Percentiles rank a stretch among this genome's conserved stretches.
These are phyloP conservation scores for Alternaria infectoria DNA, from an alignment of 2,329 filamentous ascomycete genomes.

Conservation along the genomic window DNA sequence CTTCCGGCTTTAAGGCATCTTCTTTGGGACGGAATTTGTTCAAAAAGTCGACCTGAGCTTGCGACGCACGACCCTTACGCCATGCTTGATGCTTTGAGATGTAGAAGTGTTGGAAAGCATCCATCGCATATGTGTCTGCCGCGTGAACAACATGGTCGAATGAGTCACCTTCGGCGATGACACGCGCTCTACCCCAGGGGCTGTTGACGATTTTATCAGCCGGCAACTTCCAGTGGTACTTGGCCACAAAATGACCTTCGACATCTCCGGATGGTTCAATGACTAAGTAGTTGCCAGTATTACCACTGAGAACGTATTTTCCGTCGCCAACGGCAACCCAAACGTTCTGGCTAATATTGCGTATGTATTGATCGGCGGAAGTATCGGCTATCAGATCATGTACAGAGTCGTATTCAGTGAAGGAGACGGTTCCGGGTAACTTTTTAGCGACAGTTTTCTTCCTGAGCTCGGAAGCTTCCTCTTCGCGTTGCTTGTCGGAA, in stretches of 20 bases:
- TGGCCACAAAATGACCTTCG: constrained; percentile 48
- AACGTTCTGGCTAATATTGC: constrained; percentile 73
- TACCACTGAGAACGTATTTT: constrained; percentile 73
- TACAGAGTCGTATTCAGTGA: constrained; percentile 92
- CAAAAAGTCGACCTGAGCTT: constrained; percentile 69
- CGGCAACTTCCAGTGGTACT: constrained; percentile 52
- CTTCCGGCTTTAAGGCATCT: constrained; percentile 60
- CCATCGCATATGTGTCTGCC: constrained; percentile 78
- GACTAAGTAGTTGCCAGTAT: constrained; percentile 65
- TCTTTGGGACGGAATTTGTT: constrained; percentile 67
- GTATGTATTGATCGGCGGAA: constrained; percentile 78
- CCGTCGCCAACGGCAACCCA: constrained; percentile 82
- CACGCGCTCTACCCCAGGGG: constrained; percentile 72
- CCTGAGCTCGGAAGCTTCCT: constrained; percentile 74
- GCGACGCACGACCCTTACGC: constrained; percentile 69
- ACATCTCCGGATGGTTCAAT: constrained; percentile 56
- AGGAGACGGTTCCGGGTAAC: constrained; percentile 65
- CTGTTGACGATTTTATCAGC: constrained; percentile 45
- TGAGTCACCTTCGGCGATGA: constrained; percentile 68
- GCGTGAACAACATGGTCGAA: constrained; percentile 81
- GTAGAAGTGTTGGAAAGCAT: constrained; percentile 69
- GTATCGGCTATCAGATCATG: constrained; percentile 87
- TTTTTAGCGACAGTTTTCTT: constrained; percentile 24
- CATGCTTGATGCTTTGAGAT: constrained; percentile 72
- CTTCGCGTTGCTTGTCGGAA: constrained; percentile 49